Percentiles rank a stretch among this genome's conserved stretches.
Conservation (phyloP, 2,329 filamentous ascomycete genomes). For the Gnomoniopsis smithogilvyi region DNA sequence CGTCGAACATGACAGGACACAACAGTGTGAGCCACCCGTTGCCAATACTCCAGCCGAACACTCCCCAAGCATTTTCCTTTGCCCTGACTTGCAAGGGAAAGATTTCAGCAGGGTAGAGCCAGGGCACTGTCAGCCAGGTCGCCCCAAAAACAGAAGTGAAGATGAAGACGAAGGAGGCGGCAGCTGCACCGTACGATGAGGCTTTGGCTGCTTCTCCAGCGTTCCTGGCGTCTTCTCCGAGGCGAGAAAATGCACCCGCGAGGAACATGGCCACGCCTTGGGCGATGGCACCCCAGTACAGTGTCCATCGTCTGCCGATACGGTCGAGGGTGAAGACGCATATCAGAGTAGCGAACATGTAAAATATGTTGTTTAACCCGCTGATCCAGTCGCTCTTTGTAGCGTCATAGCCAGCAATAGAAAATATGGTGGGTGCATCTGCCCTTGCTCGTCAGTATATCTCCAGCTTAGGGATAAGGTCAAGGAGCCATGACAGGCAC, state of each 20-base stretch:
- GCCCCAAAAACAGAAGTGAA: constrained; percentile 65
- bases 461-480: too few relatives aligned
- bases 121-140: constrained; percentile 57
- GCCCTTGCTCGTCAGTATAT: background rate
- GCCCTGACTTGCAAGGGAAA: constrained; percentile 69
- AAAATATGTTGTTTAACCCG: constrained; percentile 49
- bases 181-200: constrained; percentile 57
- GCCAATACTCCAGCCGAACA: constrained; percentile 73
- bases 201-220: constrained; percentile 43
- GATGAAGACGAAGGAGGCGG: constrained; percentile 68
- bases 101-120: constrained; percentile 70
- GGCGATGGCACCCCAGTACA: constrained; percentile 64
- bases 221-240: constrained; percentile 34
- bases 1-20: constrained; percentile 58
- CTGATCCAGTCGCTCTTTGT: constrained; percentile 62
- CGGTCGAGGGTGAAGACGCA: constrained; percentile 68
- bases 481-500: too few relatives aligned
- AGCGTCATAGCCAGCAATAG: constrained; percentile 62
- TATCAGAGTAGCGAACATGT: constrained; percentile 63
- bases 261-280: constrained; percentile 67
- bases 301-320: constrained; percentile 65
- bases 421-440: constrained; percentile 55
- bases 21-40: constrained; percentile 46
- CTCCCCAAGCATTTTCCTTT: constrained; percentile 73
- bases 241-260: constrained; percentile 58